Evolutionary conservation across 108 stramenopile genomes (phyloP).

Genomic region (Skeletonema marinoi): DNA sequence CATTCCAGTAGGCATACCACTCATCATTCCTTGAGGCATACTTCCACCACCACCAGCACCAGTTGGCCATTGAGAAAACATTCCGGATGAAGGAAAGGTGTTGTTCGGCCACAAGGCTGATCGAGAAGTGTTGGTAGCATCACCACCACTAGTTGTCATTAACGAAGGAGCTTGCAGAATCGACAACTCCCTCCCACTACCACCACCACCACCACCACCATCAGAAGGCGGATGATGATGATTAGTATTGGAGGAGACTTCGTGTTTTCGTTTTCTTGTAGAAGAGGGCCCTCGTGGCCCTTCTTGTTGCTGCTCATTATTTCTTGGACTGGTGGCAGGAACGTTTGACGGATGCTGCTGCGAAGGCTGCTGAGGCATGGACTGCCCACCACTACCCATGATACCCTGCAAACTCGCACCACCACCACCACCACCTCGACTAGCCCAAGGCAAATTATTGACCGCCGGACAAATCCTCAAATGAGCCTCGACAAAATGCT

Average conservation of each 20-base stretch:
- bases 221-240: background rate
- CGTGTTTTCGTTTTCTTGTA: background rate
- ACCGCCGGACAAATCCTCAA: slow-evolving; percentile 37
- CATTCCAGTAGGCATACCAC: no score
- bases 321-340: no score
- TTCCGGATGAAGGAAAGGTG: background rate
- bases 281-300: no score
- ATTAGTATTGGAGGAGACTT: background rate
- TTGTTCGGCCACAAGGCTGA: background rate
- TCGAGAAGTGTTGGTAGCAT: background rate
- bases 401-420: no score
- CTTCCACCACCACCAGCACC: no score
- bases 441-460: background rate
- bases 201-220: no score
- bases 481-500: slow-evolving; percentile 37
- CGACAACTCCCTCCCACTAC: background rate
- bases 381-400: background rate
- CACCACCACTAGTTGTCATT: background rate
- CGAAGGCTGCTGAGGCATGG: background rate
- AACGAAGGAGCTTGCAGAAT: background rate
- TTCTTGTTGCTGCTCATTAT: no score
- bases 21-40: no score
- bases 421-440: background rate
- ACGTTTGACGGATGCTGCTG: no score
- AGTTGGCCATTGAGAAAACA: background rate